Evolutionary conservation across 129 eudicot species (phyloP), one percentile per base, ranked within the genome.

Genomic region (Lactuca saligna): DNA sequence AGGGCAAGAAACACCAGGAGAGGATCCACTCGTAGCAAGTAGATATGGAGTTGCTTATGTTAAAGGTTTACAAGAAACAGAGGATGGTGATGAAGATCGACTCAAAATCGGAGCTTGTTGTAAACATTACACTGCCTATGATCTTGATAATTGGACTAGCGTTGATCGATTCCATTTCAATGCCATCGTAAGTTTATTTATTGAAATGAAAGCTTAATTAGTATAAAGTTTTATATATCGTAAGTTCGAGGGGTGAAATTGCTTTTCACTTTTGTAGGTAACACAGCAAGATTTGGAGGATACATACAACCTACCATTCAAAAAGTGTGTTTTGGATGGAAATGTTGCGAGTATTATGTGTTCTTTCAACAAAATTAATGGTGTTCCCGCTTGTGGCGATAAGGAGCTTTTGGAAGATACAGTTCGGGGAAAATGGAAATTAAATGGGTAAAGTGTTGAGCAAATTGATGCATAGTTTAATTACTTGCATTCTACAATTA

Each of bases 1-100:
- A 59, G 88, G 88, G 39, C 91, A 82, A 32, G 95, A 88, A 60
- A 88, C 95, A 8, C 95, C 95, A 5, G 95, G 95, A 35, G 95
- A 88, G 73, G 95, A 88, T 66, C 95, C 95, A 3, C 31, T 85
- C 13, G 77, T 85, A 8, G 0, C 79, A 6, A 78, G 91, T 63
- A 78, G 76, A 48, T 88, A 79, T 32, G 90, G 68, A 15, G 75
- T 70, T 1, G 67, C 66, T 1, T 88, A 82, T n/a, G 91, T 88
- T 2, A 80, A 67, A 60, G 95, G 95, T n/a, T 49, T 88, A 61
- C 95, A 88, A 57, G 63, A 72, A 57, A 63, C 72, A 37, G 95
- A 88, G 5, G 91, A 78, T 20, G 82, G 84, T 25, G 74, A 78
- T 17, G 69, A 76, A 32, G 60, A 79, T 32, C 42, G 64, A 32